These are phyloP conservation scores for Rostrohypoxylon terebratum DNA, from an alignment of 495 filamentous ascomycete genomes.

Conservation along the genomic window DNA sequence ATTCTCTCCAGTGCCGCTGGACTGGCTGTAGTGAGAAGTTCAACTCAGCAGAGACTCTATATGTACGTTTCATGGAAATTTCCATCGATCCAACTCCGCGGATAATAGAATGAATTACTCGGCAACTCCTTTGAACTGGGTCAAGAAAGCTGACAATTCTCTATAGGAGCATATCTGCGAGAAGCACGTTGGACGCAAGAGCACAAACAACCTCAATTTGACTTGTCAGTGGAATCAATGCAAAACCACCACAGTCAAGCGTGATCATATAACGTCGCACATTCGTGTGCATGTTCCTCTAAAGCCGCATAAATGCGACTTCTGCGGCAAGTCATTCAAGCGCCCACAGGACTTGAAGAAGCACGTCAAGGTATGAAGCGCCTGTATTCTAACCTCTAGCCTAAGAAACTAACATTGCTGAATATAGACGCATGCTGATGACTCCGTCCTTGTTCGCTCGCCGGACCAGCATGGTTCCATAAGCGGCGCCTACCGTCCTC, in stretches of 20 bases:
- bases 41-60: constrained; percentile 82
- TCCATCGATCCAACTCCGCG: constrained; percentile 8
- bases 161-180: constrained; percentile 96
- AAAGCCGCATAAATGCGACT: constrained; percentile 98
- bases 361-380: constrained; percentile 80
- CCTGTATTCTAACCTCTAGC: not conserved
- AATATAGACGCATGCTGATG: constrained; percentile 89
- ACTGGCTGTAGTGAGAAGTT: constrained; percentile 84
- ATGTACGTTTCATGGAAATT: constrained; percentile 70
- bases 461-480: constrained; percentile 73
- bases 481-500: constrained; percentile 66
- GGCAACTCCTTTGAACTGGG: constrained; percentile 13
- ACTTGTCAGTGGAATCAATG: constrained; percentile 98
- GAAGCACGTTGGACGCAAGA: constrained; percentile 97
- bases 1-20: constrained; percentile 88
- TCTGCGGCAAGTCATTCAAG: constrained; percentile 99
- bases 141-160: constrained; percentile 41
- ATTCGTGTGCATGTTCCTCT: constrained; percentile 98
- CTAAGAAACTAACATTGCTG: constrained; percentile 11
- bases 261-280: constrained; percentile 99
- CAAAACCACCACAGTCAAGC: constrained; percentile 96
- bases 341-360: constrained; percentile 99
- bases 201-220: constrained; percentile 97
- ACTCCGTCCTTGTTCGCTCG: constrained; percentile 86
- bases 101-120: constrained; percentile 3